Percentiles rank a stretch among this genome's conserved stretches.
These are phyloP conservation scores for Hypsizygus ulmarius DNA, from an alignment of 1,284 basidiomycete species.

Conservation along the genomic window DNA sequence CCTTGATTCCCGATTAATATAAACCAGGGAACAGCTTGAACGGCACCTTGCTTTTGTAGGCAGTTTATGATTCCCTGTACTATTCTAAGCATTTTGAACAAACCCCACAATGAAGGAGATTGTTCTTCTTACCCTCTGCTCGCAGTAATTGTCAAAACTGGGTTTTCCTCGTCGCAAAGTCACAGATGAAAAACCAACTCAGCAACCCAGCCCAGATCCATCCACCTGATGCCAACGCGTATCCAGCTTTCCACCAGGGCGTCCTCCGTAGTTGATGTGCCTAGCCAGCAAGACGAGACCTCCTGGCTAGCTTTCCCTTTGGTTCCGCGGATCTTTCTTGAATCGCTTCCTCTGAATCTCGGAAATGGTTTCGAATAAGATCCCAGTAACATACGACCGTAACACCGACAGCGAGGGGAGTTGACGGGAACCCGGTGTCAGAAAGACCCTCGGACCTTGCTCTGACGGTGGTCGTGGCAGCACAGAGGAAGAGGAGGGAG, in stretches of 20 bases:
- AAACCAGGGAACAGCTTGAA: background rate
- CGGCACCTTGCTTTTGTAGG: slow-evolving; percentile 6
- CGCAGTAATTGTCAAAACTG: slow-evolving; percentile 11
- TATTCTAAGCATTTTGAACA: background rate
- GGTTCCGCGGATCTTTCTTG: slow-evolving; percentile 11
- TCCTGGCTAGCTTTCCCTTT: slow-evolving; percentile 6
- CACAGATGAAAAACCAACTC: slow-evolving; percentile 2
- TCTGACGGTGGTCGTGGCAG: slow-evolving; percentile 4
- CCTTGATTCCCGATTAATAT: slow-evolving; percentile 5
- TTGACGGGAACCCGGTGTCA: slow-evolving; percentile 9
- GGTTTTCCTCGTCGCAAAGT: slow-evolving; percentile 10
- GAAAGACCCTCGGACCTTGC: background rate
- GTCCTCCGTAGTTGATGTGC: slow-evolving; percentile 12
- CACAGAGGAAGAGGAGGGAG: slow-evolving; percentile 10
- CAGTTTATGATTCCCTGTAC: slow-evolving; percentile 7
- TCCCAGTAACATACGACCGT: slow-evolving; percentile 3
- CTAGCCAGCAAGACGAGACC: slow-evolving; percentile 12
- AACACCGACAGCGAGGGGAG: slow-evolving; percentile 8
- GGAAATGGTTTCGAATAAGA: slow-evolving; percentile 8
- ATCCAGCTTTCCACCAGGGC: slow-evolving; percentile 4
- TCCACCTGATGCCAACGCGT: slow-evolving; percentile 9
- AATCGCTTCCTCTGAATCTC: slow-evolving; percentile 15
- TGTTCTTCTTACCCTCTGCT: slow-evolving; percentile 5
- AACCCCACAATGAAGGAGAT: background rate
- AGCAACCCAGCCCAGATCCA: slow-evolving; percentile 12